These are phyloP conservation scores for Suillus tomentosus DNA, from an alignment of 768 basidiomycete genomes.

Conservation along the genomic window DNA sequence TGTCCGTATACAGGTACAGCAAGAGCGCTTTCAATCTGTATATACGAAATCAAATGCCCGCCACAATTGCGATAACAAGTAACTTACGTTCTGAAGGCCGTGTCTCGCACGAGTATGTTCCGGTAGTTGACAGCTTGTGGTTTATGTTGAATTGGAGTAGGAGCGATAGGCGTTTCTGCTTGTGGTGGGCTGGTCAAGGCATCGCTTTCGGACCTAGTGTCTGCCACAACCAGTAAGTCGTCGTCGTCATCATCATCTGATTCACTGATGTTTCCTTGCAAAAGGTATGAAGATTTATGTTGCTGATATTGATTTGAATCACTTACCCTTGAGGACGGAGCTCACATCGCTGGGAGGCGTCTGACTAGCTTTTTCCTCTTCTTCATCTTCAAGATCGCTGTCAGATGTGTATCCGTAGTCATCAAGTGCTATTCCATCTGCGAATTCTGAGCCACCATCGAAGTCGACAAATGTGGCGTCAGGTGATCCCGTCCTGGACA, in stretches of 20 bases:
- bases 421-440: constrained; percentile 12
- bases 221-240: constrained; percentile 2
- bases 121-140: constrained; percentile 21
- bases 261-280: constrained; percentile 16
- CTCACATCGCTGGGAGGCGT: background rate
- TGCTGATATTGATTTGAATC: background rate
- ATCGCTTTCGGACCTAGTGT: constrained; percentile 7
- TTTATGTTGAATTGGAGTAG: background rate
- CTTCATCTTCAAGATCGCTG: constrained; percentile 37
- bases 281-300: background rate
- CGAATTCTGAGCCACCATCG: constrained; percentile 13
- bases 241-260: constrained; percentile 7
- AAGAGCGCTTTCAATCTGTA: constrained; percentile 41
- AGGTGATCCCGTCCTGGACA: constrained; percentile 14
- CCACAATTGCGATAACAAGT: background rate
- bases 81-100: constrained; percentile 32
- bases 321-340: background rate
- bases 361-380: constrained; percentile 1
- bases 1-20: constrained; percentile 41
- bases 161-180: constrained; percentile 14
- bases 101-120: constrained; percentile 27
- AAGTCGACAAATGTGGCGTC: constrained; percentile 22
- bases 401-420: constrained; percentile 37
- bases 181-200: background rate
- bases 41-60: background rate